Percentiles rank a stretch among this genome's conserved stretches.
phyloP scores from a whole-genome alignment of 1,139 yeast genomes.

The Saccharomycopsis hybrid region DNA sequence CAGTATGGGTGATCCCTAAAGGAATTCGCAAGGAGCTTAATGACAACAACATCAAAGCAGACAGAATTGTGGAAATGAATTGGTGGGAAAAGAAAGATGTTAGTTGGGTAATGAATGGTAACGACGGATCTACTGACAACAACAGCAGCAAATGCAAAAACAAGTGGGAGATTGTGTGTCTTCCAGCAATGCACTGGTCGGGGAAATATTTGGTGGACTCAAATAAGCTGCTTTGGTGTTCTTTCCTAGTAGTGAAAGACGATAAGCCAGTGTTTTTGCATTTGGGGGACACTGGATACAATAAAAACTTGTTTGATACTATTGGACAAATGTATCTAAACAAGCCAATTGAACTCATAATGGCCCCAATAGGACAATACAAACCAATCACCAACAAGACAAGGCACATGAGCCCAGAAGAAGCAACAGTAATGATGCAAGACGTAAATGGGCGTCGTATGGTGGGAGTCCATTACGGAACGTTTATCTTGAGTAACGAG shows the following conservation, averaged over 20 bases:
- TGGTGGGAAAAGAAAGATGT: conserved; percentile 77
- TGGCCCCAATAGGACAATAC: conserved; percentile 91
- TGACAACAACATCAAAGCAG: conserved; percentile 35
- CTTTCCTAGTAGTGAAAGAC: conserved; percentile 61
- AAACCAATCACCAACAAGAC: conserved; percentile 37
- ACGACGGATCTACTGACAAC: conserved; percentile 23
- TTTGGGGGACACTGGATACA: conserved; percentile 94
- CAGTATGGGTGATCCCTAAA: conserved; percentile 76
- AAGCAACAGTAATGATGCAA: conserved; percentile 60
- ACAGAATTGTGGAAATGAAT: conserved; percentile 59
- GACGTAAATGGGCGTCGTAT: conserved; percentile 56
- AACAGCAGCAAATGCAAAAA: conserved; percentile 31
- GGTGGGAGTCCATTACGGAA: conserved; percentile 95
- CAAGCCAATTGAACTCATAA: conserved; percentile 40
- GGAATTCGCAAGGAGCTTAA: conserved; percentile 63
- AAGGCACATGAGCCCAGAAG: conserved; percentile 79
- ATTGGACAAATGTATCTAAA: conserved; percentile 40
- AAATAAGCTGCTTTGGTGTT: conserved; percentile 81
- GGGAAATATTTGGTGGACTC: conserved; percentile 76
- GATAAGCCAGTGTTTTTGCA: conserved; percentile 73
- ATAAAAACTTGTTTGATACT: conserved; percentile 57
- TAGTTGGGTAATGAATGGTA: conserved; percentile 28
- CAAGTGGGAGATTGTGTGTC: conserved; percentile 72
- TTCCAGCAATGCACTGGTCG: conserved; percentile 98
- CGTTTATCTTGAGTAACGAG: conserved; percentile 83